Base-by-base conservation (phyloP, 176 grass and related monocot genomes). In the Lolium multiflorum region DNA sequence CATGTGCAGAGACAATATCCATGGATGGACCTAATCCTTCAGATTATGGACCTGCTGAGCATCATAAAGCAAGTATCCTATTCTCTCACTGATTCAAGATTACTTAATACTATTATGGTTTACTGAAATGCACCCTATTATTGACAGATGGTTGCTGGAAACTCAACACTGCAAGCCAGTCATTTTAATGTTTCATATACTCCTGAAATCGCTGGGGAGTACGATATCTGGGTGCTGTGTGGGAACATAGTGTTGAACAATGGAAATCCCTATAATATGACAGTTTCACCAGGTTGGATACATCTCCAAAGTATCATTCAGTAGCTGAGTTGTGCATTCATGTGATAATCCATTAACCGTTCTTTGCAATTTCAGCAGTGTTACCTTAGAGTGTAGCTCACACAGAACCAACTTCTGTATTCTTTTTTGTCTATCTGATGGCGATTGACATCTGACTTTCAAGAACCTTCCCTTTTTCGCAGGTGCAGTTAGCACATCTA, bases 231-330 rank as follows among this genome's bases (percentile, higher is more conserved):
- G 89, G 26, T 98, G 9, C 81, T 81, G 4, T 95, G 93, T 78
- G 91, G 91, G 81, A 98, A 95, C 87, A 80, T 95, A 38, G 85
- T 85, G 39, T 41, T 93, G 84, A 93, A 98, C 47, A 82, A 82
- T 80, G 93, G 87, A 71, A 81, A 82, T 74, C 91, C 93, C 59
- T 93, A 92, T 73, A 4, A 50, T 37, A 90, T 95, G 93, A 93
- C 64, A 83, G 93, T 93, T 82, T 87, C 81, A 41, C 83, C 95
- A 98, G 93, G 95, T 98, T 51, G 51, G 66, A 37, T 46, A 22
- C 5, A 66, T 66, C 63, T 28, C n/a, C 21, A 15, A 18, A 62
- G 0, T 20, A 21, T 67, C 15, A 83, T 88, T 74, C 48, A 35
- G 31, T 57, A 16, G 44, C 9, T 46, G 3, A 22, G 21, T 81